These are phyloP conservation scores for Lunularia cruciata DNA, from an alignment of 225 moss, liverwort and hornwort species.

Conservation along the genomic window DNA sequence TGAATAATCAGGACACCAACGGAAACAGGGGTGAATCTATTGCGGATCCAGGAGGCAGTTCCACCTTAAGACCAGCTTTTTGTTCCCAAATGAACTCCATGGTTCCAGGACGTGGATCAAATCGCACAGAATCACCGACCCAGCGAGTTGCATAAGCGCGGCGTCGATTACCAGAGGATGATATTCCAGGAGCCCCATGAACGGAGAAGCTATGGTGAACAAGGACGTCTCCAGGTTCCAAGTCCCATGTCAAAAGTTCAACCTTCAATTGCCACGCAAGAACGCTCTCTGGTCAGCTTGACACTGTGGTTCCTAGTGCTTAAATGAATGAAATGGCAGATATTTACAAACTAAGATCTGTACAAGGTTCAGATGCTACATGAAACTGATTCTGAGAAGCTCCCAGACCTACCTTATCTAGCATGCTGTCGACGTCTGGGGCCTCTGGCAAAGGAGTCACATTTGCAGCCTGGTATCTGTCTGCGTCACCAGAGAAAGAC, in stretches of 20 bases:
- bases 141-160: conserved; percentile 96
- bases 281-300: no score
- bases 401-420: conserved; percentile 55
- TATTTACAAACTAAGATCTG: no score
- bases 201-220: conserved; percentile 94
- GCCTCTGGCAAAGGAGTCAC: conserved; percentile 57
- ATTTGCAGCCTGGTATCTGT: conserved; percentile 69
- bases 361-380: no score
- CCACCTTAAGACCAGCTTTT: conserved; percentile 61
- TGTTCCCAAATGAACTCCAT: conserved; percentile 58
- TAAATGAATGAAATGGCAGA: no score
- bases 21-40: conserved; percentile 78
- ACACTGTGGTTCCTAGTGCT: no score
- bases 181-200: conserved; percentile 95
- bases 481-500: conserved; percentile 76
- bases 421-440: conserved; percentile 83
- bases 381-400: no score
- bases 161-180: conserved; percentile 64
- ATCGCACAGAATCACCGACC: conserved; percentile 81
- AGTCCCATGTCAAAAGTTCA: conserved; percentile 86
- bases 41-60: conserved; percentile 59
- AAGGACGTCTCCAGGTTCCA: conserved; percentile 95
- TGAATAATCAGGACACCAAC: conserved; percentile 33
- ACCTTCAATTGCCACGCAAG: conserved; percentile 49
- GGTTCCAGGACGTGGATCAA: conserved; percentile 95